Base-by-base conservation (phyloP, 352 stramenopile species). In the Phytophthora brassicae region DNA sequence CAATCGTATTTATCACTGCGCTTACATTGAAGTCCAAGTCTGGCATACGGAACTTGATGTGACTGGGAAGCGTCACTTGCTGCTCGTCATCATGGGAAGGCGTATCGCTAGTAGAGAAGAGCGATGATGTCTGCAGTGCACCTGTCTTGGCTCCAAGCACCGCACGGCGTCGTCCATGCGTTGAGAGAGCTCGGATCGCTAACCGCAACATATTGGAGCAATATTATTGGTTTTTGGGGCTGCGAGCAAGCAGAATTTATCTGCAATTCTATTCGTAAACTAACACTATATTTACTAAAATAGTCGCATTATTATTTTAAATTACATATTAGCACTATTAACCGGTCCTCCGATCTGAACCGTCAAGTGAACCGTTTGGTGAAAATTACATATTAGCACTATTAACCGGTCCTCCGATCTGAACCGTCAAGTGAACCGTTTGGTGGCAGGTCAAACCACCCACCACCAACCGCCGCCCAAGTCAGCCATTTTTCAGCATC, bases 11-110 rank as follows among this genome's bases (percentile, higher is more conserved):
- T 16, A 41, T 22, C 22, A 29, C 4, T 28, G 31, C 23, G 53
- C 64, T 19, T 47, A 88, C 81, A 71, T 89, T 81, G 66, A 95
- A 92, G 64, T 95, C 79, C 54, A 95, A 57, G 62, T 95, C 84
- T 20, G 86, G 81, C 81, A 95, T 92, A 63, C 86, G 84, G 71
- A 95, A 93, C 73, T 93, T 93, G 66, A 88, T 87, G 68, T 95
- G 86, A 45, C 65, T 56, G 12, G 86, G 86, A 41, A 95, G 72
- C 36, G 6, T 24, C 16, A 58, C 19, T 36, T 68, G 29, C 41
- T 63, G 29, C 19, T 67, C 24, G 24, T 56, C 51, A 26, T 58
- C 50, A 20, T 13, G 47, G 12, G 23, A 38, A 8, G 61, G 54
- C 22, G 14, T n/a, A 6, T 22, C 42, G 2, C 16, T 31, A 29